Evolutionary conservation across 148 eudicot species (phyloP).

Genomic region (Silene conica): DNA sequence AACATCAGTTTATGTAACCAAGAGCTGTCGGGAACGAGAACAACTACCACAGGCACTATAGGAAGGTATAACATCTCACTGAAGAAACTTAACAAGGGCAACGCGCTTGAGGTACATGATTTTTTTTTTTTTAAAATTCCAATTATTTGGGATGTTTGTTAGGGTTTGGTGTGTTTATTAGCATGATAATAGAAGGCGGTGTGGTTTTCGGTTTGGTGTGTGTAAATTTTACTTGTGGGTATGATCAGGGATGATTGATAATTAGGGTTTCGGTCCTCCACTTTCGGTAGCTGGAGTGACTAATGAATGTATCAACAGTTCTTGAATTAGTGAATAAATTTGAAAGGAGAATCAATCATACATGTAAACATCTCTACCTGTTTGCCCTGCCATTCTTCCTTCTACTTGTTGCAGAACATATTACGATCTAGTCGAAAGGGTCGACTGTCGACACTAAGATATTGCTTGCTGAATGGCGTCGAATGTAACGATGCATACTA

Average conservation of each 20-base stretch:
- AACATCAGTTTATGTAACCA: constrained; percentile 12
- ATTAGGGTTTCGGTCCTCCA: constrained; percentile 8
- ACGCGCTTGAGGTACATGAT: constrained; percentile 6
- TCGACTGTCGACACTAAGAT: too few species aligned
- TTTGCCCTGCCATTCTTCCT: background rate
- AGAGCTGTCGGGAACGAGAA: constrained; percentile 16
- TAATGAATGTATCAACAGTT: constrained; percentile 17
- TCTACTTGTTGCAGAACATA: background rate
- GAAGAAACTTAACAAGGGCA: constrained; percentile 19
- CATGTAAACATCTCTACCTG: background rate
- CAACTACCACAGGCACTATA: constrained; percentile 16
- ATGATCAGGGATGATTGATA: constrained; percentile 14
- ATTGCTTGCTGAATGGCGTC: too few species aligned
- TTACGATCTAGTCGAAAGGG: background rate
- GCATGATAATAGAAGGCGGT: constrained; percentile 15
- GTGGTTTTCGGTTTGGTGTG: constrained; percentile 13
- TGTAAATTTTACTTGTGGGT: constrained; percentile 29
- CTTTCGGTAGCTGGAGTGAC: constrained; percentile 17
- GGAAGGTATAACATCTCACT: constrained; percentile 17
- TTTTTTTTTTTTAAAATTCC: background rate
- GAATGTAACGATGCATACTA: too few species aligned
- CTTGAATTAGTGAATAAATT: constrained; percentile 25
- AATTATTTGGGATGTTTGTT: constrained; percentile 11
- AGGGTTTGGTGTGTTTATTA: constrained; percentile 23
- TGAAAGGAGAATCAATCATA: constrained; percentile 25